Percentiles rank a stretch among this genome's conserved stretches.
Evolutionary conservation across 1,284 basidiomycete genomes (phyloP).

Genomic region (Porogramme epimiltina): DNA sequence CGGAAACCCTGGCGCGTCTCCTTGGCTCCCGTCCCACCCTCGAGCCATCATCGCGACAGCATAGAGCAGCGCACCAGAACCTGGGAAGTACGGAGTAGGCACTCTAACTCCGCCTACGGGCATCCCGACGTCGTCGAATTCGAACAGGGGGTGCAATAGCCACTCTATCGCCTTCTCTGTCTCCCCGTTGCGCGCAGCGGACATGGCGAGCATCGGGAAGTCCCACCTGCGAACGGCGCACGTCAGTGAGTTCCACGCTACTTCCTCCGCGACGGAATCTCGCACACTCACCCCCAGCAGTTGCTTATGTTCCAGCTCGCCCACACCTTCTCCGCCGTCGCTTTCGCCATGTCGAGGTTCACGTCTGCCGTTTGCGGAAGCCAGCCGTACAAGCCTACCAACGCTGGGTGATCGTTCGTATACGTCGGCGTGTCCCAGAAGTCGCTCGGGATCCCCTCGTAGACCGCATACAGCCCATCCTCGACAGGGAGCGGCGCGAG

Average conservation of each 20-base stretch:
- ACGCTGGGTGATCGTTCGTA: constrained; percentile 59
- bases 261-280: not conserved
- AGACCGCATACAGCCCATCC: constrained; percentile 54
- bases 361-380: constrained; percentile 51
- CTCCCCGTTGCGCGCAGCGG: constrained; percentile 54
- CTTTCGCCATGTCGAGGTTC: constrained; percentile 45
- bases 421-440: constrained; percentile 55
- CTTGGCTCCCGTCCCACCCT: constrained; percentile 54
- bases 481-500: constrained; percentile 52
- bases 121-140: constrained; percentile 63
- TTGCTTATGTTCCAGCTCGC: constrained; percentile 56
- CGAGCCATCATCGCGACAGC: constrained; percentile 58
- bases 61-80: constrained; percentile 52
- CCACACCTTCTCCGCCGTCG: constrained; percentile 57
- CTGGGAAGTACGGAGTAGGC: constrained; percentile 64
- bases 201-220: constrained; percentile 65
- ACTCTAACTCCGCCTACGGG: constrained; percentile 59
- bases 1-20: constrained; percentile 50
- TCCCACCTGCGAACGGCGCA: constrained; percentile 48
- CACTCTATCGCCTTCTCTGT: constrained; percentile 53
- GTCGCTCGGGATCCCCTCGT: constrained; percentile 52
- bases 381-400: constrained; percentile 61
- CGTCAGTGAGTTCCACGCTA: not conserved
- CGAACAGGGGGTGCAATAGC: constrained; percentile 54
- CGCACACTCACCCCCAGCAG: constrained; percentile 56